A percentile compares a stretch with the other conserved stretches of the same genome.
Evolutionary conservation across 306 rosid genomes (phyloP).

Genomic region (Rosa rugosa): DNA sequence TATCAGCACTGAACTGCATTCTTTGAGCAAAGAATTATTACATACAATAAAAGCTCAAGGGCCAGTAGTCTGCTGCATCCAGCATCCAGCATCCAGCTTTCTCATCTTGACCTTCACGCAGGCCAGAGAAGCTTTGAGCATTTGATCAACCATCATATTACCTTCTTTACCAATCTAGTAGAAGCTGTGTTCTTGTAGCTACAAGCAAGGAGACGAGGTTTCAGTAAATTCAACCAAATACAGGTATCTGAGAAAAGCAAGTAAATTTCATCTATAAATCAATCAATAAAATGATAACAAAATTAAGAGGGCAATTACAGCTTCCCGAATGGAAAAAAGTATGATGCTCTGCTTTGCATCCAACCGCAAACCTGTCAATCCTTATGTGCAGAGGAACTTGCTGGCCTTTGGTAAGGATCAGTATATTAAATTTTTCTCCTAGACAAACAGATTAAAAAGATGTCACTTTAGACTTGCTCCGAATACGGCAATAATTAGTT

Average conservation of each 20-base stretch:
- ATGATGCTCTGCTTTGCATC: background rate
- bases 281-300: background rate
- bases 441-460: background rate
- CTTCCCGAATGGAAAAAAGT: background rate
- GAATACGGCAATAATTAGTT: background rate
- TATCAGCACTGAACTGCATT: background rate
- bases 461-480: background rate
- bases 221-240: conserved; percentile 7
- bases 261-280: background rate
- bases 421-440: background rate
- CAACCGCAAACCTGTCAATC: conserved; percentile 11
- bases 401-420: conserved; percentile 2
- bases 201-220: background rate
- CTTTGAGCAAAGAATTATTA: background rate
- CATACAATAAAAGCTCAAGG: background rate
- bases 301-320: background rate
- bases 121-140: background rate
- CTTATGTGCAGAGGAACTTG: background rate
- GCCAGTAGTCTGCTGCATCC: background rate
- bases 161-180: background rate
- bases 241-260: background rate
- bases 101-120: background rate
- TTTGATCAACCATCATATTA: background rate
- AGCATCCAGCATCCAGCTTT: background rate
- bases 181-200: conserved; percentile 8